Conservation (phyloP, 2,329 filamentous ascomycete species). For the Cordyceps tenuipes region DNA sequence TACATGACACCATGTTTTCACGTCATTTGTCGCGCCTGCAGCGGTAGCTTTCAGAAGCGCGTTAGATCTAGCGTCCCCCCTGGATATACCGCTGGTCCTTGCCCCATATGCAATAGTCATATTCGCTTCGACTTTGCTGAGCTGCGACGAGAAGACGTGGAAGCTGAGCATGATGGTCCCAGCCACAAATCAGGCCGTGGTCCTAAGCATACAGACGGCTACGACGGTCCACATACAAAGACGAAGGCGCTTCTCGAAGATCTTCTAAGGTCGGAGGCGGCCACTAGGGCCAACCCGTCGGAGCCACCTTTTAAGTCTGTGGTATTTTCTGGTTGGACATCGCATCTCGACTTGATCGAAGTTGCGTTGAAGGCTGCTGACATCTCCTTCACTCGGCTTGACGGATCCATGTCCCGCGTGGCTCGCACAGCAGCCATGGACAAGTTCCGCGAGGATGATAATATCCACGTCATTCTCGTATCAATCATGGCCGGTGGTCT, state of each 20-base stretch:
- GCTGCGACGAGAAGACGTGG: constrained; percentile 56
- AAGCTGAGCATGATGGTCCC: constrained; percentile 45
- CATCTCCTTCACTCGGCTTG: constrained; percentile 71
- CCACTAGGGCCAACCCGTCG: constrained; percentile 51
- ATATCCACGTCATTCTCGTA: constrained; percentile 73
- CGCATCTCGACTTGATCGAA: constrained; percentile 86
- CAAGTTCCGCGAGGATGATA: constrained; percentile 63
- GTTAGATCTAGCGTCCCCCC: constrained; percentile 32
- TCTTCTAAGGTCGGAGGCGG: constrained; percentile 54
- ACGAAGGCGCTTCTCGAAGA: constrained; percentile 74
- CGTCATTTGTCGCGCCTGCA: constrained; percentile 69
- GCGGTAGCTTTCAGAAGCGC: constrained; percentile 49
- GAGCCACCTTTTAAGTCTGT: constrained; percentile 83
- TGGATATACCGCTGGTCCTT: constrained; percentile 41
- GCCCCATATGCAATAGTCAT: constrained; percentile 58
- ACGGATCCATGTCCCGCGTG: constrained; percentile 75
- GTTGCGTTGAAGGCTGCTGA: constrained; percentile 61
- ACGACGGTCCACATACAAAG: constrained; percentile 85
- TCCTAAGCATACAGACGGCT: constrained; percentile 57
- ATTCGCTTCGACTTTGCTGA: constrained; percentile 59
- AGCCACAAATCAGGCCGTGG: constrained; percentile 23
- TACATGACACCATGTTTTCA: constrained; percentile 85
- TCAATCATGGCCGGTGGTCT: constrained; percentile 89
- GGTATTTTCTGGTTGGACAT: constrained; percentile 94
- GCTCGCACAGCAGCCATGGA: constrained; percentile 70